Conservation (phyloP, 2,329 filamentous ascomycete genomes). For the Ophidiomyces ophidiicola region DNA sequence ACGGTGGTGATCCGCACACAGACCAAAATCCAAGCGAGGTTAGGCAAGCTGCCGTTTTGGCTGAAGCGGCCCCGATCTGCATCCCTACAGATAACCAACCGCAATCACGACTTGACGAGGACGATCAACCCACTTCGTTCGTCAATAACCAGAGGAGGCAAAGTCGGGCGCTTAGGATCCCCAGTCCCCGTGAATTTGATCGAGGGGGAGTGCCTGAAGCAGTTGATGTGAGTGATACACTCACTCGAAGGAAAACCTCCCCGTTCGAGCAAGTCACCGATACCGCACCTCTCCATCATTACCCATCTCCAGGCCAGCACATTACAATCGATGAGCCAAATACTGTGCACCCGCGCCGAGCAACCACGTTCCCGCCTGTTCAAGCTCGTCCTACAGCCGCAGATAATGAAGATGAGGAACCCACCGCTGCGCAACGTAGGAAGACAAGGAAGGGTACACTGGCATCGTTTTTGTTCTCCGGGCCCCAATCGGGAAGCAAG, state of each 20-base stretch:
- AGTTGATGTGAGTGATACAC: conserved; percentile 30
- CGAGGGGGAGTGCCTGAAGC: conserved; percentile 59
- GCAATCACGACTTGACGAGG: conserved; percentile 42
- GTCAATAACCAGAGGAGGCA: conserved; percentile 70
- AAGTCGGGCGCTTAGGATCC: conserved; percentile 69
- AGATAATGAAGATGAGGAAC: conserved; percentile 20
- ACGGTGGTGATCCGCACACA: conserved; percentile 14
- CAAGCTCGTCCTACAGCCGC: conserved; percentile 27
- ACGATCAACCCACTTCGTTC: conserved; percentile 78
- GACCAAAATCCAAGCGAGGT: conserved; percentile 1
- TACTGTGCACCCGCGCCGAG: conserved; percentile 24
- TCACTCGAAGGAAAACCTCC: conserved; percentile 19
- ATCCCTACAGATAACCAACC: conserved; percentile 45
- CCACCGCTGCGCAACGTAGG: conserved; percentile 18
- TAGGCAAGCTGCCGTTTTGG: conserved; percentile 18
- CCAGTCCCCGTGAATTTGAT: conserved; percentile 82
- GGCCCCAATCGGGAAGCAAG: conserved; percentile 27
- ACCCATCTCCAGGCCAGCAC: conserved; percentile 27
- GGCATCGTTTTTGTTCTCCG: conserved; percentile 24
- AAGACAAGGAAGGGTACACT: conserved; percentile 22
- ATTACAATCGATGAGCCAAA: conserved; percentile 40
- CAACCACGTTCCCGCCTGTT: conserved; percentile 29
- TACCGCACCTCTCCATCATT: conserved; percentile 18
- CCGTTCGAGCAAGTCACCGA: conserved; percentile 17
- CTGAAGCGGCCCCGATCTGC: conserved; percentile 10